Evolutionary conservation across 208 protist species (phyloP).

Genomic region (Tritrichomonas musculus): DNA sequence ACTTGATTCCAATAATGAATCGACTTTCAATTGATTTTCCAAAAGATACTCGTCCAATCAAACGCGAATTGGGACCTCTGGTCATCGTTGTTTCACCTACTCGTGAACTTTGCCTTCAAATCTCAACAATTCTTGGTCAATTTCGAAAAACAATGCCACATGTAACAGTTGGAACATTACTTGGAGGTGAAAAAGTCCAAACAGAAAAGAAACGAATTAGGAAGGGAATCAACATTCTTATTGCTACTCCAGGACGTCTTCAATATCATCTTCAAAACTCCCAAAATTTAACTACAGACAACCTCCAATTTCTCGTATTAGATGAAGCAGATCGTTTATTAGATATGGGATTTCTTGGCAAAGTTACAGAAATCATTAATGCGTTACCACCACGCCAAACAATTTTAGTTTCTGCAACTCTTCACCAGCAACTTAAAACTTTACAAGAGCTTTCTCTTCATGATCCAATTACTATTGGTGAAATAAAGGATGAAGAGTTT

Average conservation of each 20-base stretch:
- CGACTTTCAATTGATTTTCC: conserved; percentile 49
- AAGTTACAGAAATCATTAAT: conserved; percentile 30
- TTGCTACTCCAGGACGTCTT: conserved; percentile 40
- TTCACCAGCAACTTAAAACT: background rate
- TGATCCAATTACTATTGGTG: background rate
- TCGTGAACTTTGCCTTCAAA: conserved; percentile 41
- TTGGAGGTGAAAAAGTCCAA: conserved; percentile 35
- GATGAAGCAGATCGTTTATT: conserved; percentile 49
- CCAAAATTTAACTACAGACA: background rate
- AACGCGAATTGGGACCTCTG: background rate
- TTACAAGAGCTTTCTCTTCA: background rate
- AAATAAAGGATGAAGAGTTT: background rate
- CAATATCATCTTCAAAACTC: conserved; percentile 39
- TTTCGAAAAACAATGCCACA: background rate
- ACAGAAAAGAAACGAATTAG: conserved; percentile 34
- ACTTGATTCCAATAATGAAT: conserved; percentile 88
- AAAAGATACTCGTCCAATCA: too few species aligned
- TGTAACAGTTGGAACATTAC: background rate
- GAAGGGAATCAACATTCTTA: conserved; percentile 39
- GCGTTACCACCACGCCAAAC: background rate
- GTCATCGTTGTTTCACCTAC: conserved; percentile 34
- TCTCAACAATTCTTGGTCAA: background rate
- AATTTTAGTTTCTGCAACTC: conserved; percentile 26
- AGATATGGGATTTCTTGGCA: conserved; percentile 47
- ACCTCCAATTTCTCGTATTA: conserved; percentile 42